phyloP scores from a whole-genome alignment of 2,329 filamentous ascomycete species.

The Fusarium citri region DNA sequence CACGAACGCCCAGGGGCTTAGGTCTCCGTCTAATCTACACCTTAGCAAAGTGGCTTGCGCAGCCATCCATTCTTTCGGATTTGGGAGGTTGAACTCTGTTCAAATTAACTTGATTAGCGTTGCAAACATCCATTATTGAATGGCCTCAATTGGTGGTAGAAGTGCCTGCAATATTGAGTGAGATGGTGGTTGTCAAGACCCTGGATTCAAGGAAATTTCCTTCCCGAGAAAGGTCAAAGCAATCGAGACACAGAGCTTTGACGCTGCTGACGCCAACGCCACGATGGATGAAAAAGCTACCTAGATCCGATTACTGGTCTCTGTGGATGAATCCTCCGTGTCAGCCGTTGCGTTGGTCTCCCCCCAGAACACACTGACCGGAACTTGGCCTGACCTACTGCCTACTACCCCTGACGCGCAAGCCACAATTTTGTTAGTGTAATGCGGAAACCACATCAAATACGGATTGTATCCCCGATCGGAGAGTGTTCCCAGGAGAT shows the following conservation, averaged over 20 bases:
- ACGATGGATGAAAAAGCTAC: slow-evolving; percentile 9
- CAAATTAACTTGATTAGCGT: slow-evolving; percentile 1
- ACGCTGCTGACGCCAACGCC: not conserved
- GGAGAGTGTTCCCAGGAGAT: not conserved
- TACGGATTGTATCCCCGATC: not conserved
- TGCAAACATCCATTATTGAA: not conserved
- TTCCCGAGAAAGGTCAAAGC: not conserved
- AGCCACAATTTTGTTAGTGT: not conserved
- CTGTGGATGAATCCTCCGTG: not conserved
- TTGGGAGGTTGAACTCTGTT: slow-evolving; percentile 7
- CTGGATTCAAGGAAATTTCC: not conserved
- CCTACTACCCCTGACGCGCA: not conserved
- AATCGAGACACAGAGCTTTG: not conserved
- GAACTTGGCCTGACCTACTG: not conserved
- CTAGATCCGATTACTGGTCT: not conserved
- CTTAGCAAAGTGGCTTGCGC: slow-evolving; percentile 11
- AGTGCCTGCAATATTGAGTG: not conserved
- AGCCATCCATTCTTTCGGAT: not conserved
- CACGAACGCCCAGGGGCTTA: not conserved
- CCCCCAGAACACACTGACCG: slow-evolving; percentile 6
- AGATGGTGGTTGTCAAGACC: not conserved
- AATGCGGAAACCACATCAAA: not conserved
- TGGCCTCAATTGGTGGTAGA: not conserved
- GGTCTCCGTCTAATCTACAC: not conserved
- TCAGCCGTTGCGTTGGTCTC: slow-evolving; percentile 7